Evolutionary conservation across 768 basidiomycete genomes (phyloP).

Genomic region (Pleurotus djamor): DNA sequence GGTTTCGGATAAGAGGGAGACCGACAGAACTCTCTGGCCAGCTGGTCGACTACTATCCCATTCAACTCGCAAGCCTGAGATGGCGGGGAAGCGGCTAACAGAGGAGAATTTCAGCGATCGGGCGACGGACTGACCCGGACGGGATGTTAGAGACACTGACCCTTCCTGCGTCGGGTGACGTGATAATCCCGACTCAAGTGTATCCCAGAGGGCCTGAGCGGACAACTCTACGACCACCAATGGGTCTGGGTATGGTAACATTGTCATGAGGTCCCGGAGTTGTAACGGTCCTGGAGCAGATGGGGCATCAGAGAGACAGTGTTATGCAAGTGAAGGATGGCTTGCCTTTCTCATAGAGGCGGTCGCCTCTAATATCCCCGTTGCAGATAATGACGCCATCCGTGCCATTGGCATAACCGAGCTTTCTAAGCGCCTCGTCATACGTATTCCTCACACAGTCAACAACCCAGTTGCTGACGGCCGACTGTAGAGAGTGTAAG

Average conservation of each 20-base stretch:
- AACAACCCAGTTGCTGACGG: slow-evolving; percentile 79
- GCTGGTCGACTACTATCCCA: slow-evolving; percentile 83
- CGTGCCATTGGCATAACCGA: slow-evolving; percentile 55
- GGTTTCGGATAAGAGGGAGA: slow-evolving; percentile 55
- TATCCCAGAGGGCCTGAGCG: slow-evolving; percentile 77
- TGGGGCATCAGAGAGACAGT: not conserved
- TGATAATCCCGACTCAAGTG: slow-evolving; percentile 67
- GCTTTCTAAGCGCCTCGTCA: slow-evolving; percentile 61
- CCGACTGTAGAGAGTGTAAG: slow-evolving; percentile 40
- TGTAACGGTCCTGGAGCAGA: slow-evolving; percentile 58
- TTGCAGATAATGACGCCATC: slow-evolving; percentile 83
- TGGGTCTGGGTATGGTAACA: slow-evolving; percentile 87
- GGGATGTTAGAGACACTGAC: slow-evolving; percentile 29
- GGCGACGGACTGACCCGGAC: not conserved
- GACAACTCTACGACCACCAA: slow-evolving; percentile 79
- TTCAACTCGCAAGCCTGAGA: slow-evolving; percentile 81
- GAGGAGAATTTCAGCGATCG: not conserved
- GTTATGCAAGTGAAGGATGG: slow-evolving; percentile 6
- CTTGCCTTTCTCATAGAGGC: slow-evolving; percentile 75
- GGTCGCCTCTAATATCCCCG: slow-evolving; percentile 85
- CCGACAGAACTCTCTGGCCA: slow-evolving; percentile 68
- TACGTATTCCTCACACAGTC: slow-evolving; percentile 84
- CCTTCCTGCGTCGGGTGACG: slow-evolving; percentile 95
- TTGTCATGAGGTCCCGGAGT: slow-evolving; percentile 85
- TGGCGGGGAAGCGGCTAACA: slow-evolving; percentile 79